Evolutionary conservation across 2,329 filamentous ascomycete species (phyloP).

Genomic region (Apiospora rasikravindrae): DNA sequence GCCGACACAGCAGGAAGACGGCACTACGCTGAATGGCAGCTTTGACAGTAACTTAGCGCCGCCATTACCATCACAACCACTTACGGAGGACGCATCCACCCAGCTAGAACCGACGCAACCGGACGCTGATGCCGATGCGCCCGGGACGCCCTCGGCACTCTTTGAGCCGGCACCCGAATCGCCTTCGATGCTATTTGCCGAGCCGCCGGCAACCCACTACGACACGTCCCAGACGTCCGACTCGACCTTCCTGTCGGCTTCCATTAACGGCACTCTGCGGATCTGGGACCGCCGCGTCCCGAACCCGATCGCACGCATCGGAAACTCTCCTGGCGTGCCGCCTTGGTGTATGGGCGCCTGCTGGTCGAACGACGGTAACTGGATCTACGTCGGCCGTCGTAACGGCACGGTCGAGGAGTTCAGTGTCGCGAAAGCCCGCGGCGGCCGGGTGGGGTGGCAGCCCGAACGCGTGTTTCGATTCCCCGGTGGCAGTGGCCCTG

Average conservation of each 20-base stretch:
- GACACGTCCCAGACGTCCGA: constrained; percentile 68
- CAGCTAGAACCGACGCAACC: constrained; percentile 22
- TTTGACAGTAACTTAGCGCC: constrained; percentile 21
- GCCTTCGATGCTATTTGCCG: constrained; percentile 45
- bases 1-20: constrained; percentile 24
- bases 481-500: constrained; percentile 84
- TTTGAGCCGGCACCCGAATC: constrained; percentile 35
- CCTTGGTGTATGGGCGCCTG: constrained; percentile 98
- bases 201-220: constrained; percentile 47
- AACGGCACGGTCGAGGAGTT: constrained; percentile 97
- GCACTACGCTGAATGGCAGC: constrained; percentile 1
- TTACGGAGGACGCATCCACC: constrained; percentile 28
- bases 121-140: constrained; percentile 6
- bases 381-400: constrained; percentile 87
- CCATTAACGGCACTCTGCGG: constrained; percentile 85
- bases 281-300: constrained; percentile 88
- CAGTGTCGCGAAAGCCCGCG: constrained; percentile 74
- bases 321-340: constrained; percentile 75
- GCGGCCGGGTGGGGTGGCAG: constrained; percentile 68
- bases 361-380: constrained; percentile 96
- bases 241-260: constrained; percentile 85
- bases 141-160: constrained; percentile 25
- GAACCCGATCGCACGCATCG: constrained; percentile 79
- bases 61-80: constrained; percentile 15
- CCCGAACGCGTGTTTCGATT: constrained; percentile 85